Evolutionary conservation across 352 stramenopile species (phyloP).

Genomic region (Phytophthora colocasiae): DNA sequence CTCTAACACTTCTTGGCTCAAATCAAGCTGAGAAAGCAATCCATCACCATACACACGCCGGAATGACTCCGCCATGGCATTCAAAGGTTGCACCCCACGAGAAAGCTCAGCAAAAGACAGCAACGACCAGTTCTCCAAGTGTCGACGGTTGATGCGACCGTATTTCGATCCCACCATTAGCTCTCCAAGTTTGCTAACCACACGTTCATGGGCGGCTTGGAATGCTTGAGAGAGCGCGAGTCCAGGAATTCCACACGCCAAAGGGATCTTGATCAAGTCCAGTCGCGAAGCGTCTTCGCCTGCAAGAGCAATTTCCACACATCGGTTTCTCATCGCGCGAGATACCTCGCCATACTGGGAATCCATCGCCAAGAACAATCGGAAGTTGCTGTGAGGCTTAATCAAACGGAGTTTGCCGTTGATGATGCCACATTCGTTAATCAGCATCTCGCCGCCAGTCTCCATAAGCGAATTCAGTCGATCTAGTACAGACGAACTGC

Average conservation of each 20-base stretch:
- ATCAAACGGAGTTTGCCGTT: constrained; percentile 94
- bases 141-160: constrained; percentile 66
- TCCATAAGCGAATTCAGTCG: constrained; percentile 99
- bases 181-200: constrained; percentile 44
- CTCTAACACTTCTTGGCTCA: constrained; percentile 46
- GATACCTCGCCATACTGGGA: constrained; percentile 96
- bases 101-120: constrained; percentile 71
- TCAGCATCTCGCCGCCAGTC: constrained; percentile 95
- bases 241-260: constrained; percentile 64
- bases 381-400: constrained; percentile 97
- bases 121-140: constrained; percentile 83
- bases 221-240: constrained; percentile 75
- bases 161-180: constrained; percentile 32
- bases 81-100: constrained; percentile 50
- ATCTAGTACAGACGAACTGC: constrained; percentile 99
- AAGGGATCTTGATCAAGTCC: constrained; percentile 73
- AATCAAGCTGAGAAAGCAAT: constrained; percentile 46
- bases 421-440: constrained; percentile 98
- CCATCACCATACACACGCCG: constrained; percentile 69
- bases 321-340: constrained; percentile 99
- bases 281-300: constrained; percentile 58
- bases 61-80: constrained; percentile 65
- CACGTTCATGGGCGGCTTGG: constrained; percentile 59
- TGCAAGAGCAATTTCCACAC: constrained; percentile 95
- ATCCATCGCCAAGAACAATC: constrained; percentile 99